These are phyloP conservation scores for Thalassiosira profunda DNA, from an alignment of 108 stramenopile genomes.

Conservation along the genomic window DNA sequence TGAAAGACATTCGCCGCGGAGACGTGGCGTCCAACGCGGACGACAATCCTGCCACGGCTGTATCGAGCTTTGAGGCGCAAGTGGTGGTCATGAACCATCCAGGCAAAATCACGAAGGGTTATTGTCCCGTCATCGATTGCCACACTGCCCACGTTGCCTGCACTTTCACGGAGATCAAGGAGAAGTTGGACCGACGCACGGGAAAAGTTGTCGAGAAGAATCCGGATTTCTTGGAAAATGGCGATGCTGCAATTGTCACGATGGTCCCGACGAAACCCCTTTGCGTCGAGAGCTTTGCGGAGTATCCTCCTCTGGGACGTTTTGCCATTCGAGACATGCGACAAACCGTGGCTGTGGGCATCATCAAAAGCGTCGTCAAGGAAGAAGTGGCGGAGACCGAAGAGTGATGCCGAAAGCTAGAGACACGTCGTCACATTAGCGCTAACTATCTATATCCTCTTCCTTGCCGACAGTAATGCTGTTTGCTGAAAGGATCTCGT, in stretches of 20 bases:
- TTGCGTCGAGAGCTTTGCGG: conserved; percentile 93
- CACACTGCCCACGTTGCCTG: conserved; percentile 97
- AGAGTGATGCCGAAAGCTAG: background rate
- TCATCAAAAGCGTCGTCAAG: conserved; percentile 79
- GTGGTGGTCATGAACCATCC: conserved; percentile 93
- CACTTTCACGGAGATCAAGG: conserved; percentile 78
- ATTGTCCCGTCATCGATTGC: conserved; percentile 95
- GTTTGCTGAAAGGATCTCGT: conserved; percentile 4
- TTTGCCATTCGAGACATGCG: conserved; percentile 96
- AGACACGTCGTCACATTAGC: background rate
- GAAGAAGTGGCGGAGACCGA: background rate
- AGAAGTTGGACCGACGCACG: conserved; percentile 86
- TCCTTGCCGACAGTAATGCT: background rate
- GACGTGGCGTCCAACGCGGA: conserved; percentile 85
- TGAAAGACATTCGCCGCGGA: conserved; percentile 90
- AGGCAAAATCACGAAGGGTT: conserved; percentile 78
- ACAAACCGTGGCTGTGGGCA: conserved; percentile 96
- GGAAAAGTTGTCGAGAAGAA: conserved; percentile 82
- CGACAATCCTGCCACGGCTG: conserved; percentile 75
- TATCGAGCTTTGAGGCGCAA: conserved; percentile 78
- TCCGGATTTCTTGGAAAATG: conserved; percentile 88
- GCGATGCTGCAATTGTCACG: conserved; percentile 73
- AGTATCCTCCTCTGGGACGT: conserved; percentile 97
- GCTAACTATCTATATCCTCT: background rate
- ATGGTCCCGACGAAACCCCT: conserved; percentile 84